Evolutionary conservation across 176 grass and related monocot species (phyloP), one percentile per base, ranked within the genome.

Genomic region (Secale cereale): DNA sequence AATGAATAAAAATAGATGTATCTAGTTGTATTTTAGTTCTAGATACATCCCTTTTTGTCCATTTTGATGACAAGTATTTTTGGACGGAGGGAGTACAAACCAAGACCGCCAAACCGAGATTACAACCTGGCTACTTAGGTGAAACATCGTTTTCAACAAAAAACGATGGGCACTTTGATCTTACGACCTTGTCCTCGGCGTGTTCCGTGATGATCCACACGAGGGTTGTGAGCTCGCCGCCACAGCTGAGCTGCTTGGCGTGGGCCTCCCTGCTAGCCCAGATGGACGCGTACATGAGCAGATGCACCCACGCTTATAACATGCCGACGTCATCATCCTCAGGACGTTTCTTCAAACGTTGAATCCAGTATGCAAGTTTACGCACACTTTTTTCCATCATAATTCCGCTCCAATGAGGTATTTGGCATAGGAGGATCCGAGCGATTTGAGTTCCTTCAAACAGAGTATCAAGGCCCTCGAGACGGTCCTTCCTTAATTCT

Each of bases 101-200:
- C 43, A 1, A 48, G 14, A 15, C 43, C 43, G 1, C 45, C 14
- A 48, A 48, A 48, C 4, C 15, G 2, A 54, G 16, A 19, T 0
- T 8, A 54, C 16, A 54, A 3, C 16, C 20, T 20, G 15, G 50
- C 50, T 54, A 54, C 0, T 2, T 0, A 3, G 17, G 8, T 20
- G 50, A 54, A 3, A 1, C 17, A 20, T 0, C 50, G 0, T 59
- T 22, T 59, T 59, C 0, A 23, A 23, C 0, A 3, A 59, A 23
- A 23, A 59, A 0, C 1, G 3, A 23, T 50, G 46, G 15, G 46
- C 46, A 50, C 15, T 10, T 23, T 0, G 7, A 22, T 11, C 57
- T 59, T 0, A 59, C 22, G 1, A n/a, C 0, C 2, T 0, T 1
- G 3, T n/a, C 26, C 0, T 29, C n/a, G 1, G 26, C 23, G 8